A percentile compares a stretch with the other conserved stretches of the same genome.
These are phyloP conservation scores for Mucor plumbeus DNA, from an alignment of 371 early-diverging fungal genomes.

Conservation along the genomic window DNA sequence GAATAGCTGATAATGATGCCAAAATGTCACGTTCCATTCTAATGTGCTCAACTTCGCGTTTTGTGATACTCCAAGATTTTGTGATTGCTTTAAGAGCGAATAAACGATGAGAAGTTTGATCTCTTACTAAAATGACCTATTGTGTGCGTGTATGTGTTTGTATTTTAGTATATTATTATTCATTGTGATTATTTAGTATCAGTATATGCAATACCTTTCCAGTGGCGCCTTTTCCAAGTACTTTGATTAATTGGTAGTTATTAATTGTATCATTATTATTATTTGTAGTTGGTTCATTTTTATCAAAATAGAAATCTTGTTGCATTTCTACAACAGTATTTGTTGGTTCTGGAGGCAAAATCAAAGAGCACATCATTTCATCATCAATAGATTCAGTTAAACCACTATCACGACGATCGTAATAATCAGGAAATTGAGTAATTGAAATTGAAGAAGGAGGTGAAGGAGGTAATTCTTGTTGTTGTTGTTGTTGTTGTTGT, in stretches of 20 bases:
- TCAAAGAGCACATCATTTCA: conserved; percentile 7
- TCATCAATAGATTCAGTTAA: neutral
- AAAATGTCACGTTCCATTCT: conserved; percentile 53
- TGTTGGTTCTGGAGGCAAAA: neutral
- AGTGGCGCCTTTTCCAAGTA: conserved; percentile 65
- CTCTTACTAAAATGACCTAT: conserved; percentile 81
- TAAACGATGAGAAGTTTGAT: conserved; percentile 67
- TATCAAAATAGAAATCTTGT: neutral
- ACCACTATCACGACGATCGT: neutral
- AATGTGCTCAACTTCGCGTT: conserved; percentile 83
- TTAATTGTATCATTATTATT: conserved; percentile 26
- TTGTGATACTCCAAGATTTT: conserved; percentile 87
- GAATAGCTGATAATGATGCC: conserved; percentile 42
- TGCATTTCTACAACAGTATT: neutral
- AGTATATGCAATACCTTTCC: conserved; percentile 46
- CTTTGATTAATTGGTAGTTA: conserved; percentile 59
- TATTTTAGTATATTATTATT: neutral
- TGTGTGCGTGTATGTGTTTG: neutral
- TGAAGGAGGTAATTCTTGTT: conserved; percentile 4
- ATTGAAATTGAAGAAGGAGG: conserved; percentile 15
- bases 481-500: neutral
- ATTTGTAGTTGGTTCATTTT: neutral
- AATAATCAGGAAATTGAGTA: conserved; percentile 7
- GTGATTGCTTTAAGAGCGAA: conserved; percentile 96
- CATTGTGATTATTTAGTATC: neutral